Base-by-base conservation (phyloP, 1,139 yeast species). In the Pichia sp. region DNA sequence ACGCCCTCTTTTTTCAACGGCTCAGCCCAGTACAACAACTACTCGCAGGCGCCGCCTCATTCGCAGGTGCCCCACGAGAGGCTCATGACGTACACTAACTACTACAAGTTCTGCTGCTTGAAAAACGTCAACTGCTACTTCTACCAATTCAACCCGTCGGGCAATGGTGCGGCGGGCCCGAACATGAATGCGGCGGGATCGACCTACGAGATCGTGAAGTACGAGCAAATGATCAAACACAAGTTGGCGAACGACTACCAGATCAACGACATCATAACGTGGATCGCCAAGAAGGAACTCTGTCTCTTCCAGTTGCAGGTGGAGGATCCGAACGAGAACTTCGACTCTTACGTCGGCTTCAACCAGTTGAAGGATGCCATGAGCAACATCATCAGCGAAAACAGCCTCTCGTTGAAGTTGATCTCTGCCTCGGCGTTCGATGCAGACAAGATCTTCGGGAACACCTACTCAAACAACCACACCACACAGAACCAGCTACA, bases 331-430 rank as follows among this genome's bases (percentile, higher is more conserved):
- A 55, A 43, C 8, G 53, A 58, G 7, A 47, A 27, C 38, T 34
- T 33, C 29, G 53, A 53, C 44, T 12, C 55, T 14, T 61, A 60
- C 41, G 53, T 64, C 14, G 67, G 67, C 0, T 65, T 67, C 50
- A 61, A 63, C 43, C 67, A 65, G 51, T 52, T 67, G 29, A 65
- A 61, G 53, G 70, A 67, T 54, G 70, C 70, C 1, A 61, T 67
- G 36, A 68, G 61, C 47, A 66, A 64, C 46, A 62, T 68, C 2
- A 62, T 67, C 6, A 52, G 56, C 40, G 71, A 65, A 43, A 61
- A 64, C 44, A 54, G 59, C 10, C 42, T 68, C 24, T 49, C 59
- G 1, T 50, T 69, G 33, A 64, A 63, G 51, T 50, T 67, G 12
- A 58, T 61, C 1, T 63, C 70, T 0, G 63, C 67, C 1, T 60